phyloP scores from a whole-genome alignment of 2,329 filamentous ascomycete genomes.

The Dactylellina cionopaga region DNA sequence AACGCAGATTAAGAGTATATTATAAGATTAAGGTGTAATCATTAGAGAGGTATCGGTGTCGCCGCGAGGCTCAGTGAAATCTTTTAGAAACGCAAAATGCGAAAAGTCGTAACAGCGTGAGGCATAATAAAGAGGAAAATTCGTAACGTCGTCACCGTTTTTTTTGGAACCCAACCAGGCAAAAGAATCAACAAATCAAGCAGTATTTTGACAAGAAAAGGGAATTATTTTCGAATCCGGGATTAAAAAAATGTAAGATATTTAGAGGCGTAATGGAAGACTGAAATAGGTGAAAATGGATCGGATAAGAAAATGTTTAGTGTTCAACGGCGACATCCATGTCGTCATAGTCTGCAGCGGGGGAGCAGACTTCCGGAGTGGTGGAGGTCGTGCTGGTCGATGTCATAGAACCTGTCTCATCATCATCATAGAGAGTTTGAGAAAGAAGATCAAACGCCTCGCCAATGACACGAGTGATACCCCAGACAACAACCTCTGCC shows the following conservation, averaged over 20 bases:
- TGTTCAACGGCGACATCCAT: slow-evolving; percentile 70
- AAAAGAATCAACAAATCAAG: slow-evolving; percentile 57
- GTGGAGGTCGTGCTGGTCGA: slow-evolving; percentile 76
- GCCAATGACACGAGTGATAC: slow-evolving; percentile 96
- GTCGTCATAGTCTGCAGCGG: slow-evolving; percentile 71
- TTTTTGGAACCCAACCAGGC: slow-evolving; percentile 52
- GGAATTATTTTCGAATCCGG: slow-evolving; percentile 53
- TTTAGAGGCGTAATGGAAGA: too few species aligned
- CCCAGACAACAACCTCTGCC: slow-evolving; percentile 98
- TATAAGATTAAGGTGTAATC: slow-evolving; percentile 53
- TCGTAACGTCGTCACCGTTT: slow-evolving; percentile 53
- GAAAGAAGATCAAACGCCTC: slow-evolving; percentile 97
- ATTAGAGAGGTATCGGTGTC: slow-evolving; percentile 54
- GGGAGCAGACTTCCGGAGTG: slow-evolving; percentile 69
- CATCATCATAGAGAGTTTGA: slow-evolving; percentile 92
- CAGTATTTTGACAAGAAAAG: slow-evolving; percentile 53
- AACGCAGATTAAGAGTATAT: slow-evolving; percentile 39
- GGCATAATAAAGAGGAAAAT: slow-evolving; percentile 53
- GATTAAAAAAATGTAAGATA: slow-evolving; percentile 53
- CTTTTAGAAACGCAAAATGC: slow-evolving; percentile 53
- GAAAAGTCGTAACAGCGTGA: slow-evolving; percentile 52
- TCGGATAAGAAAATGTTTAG: slow-evolving; percentile 57
- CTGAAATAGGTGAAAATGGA: slow-evolving; percentile 60
- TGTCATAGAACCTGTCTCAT: slow-evolving; percentile 79
- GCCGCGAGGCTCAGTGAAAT: slow-evolving; percentile 53